Conservation (phyloP, 148 eudicot genomes). For the Spergularia bocconei region DNA sequence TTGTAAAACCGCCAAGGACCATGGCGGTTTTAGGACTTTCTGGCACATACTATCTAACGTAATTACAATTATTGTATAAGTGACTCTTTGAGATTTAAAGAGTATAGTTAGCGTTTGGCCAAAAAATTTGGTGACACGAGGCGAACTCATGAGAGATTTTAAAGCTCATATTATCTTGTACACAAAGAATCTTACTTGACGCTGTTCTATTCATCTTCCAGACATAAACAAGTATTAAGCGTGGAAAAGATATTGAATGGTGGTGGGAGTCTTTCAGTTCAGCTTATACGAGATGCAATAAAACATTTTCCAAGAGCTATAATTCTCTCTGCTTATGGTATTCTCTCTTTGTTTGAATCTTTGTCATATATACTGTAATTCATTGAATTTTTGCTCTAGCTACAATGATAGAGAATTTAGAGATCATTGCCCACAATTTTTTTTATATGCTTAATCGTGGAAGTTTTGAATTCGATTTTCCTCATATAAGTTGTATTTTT, state of each 20-base stretch:
- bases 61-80: no score
- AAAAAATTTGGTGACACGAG: neutral
- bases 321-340: conserved; percentile 90
- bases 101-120: neutral
- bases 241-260: conserved; percentile 82
- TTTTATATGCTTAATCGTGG: no score
- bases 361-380: neutral
- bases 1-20: no score
- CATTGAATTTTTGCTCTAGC: no score
- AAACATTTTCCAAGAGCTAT: conserved; percentile 59
- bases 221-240: conserved; percentile 34
- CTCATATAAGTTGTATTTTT: no score
- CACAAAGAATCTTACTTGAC: neutral
- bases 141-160: no score
- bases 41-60: no score
- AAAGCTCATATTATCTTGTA: neutral
- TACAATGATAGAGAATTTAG: no score
- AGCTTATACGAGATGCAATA: conserved; percentile 49
- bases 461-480: no score
- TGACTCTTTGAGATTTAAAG: no score
- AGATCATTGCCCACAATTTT: no score
- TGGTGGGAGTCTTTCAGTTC: conserved; percentile 70
- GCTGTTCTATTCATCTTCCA: conserved; percentile 11
- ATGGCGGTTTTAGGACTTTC: no score
- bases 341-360: neutral